Percentiles rank a stretch among this genome's conserved stretches.
Evolutionary conservation across 345 rosid genomes (phyloP).

Genomic region (Citrus australasica): DNA sequence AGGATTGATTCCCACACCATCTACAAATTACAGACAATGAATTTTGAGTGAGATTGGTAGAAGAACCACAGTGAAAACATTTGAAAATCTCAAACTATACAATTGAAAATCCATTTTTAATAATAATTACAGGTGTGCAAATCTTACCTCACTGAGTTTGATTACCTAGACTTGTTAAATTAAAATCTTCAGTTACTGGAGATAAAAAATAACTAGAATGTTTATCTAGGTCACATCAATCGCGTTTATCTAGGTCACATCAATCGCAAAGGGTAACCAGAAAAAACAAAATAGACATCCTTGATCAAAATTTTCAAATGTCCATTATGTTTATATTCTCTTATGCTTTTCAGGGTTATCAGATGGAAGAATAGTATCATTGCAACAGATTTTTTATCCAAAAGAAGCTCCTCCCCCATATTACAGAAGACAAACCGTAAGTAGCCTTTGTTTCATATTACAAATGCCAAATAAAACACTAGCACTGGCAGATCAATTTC

Average conservation of each 20-base stretch:
- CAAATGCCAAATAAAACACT: not conserved
- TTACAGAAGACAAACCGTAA: not conserved
- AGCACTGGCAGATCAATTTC: not conserved
- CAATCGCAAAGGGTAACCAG: not conserved
- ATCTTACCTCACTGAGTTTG: not conserved
- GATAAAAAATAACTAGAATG: not conserved
- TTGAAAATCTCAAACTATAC: not conserved
- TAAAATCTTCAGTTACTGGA: not conserved
- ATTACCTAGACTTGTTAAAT: not conserved
- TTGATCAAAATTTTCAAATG: not conserved
- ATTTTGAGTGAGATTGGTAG: not conserved
- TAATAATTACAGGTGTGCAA: not conserved
- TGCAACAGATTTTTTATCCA: no score
- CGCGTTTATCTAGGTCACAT: not conserved
- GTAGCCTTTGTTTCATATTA: not conserved
- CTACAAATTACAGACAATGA: slow-evolving; percentile 39
- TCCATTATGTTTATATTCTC: not conserved
- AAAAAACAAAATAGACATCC: not conserved
- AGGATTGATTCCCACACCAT: slow-evolving; percentile 97
- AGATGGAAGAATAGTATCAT: not conserved
- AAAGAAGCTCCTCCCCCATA: no score
- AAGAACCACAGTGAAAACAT: not conserved
- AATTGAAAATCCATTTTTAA: not conserved
- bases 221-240: not conserved
- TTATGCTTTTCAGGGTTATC: not conserved